phyloP scores from a whole-genome alignment of 768 basidiomycete species.

The Lepiota subincarnata region DNA sequence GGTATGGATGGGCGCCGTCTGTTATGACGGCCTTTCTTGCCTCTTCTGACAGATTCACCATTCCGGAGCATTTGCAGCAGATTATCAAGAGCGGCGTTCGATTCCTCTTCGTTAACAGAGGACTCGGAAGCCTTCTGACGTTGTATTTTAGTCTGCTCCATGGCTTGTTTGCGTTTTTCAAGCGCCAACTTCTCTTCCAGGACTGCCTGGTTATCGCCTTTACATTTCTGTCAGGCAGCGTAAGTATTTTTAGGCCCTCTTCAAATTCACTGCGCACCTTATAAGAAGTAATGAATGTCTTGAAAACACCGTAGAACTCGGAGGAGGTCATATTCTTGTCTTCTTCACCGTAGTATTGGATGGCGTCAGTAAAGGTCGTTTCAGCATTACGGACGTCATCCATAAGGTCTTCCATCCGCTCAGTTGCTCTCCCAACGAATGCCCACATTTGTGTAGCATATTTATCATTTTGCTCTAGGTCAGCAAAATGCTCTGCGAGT shows the following conservation, averaged over 20 bases:
- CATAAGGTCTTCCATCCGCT: conserved; percentile 74
- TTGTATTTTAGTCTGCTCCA: conserved; percentile 57
- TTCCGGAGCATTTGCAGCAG: conserved; percentile 68
- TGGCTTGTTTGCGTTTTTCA: conserved; percentile 66
- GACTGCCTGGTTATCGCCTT: conserved; percentile 67
- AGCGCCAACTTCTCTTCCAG: conserved; percentile 66
- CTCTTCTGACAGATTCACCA: conserved; percentile 61
- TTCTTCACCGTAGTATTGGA: conserved; percentile 92
- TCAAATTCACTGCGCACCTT: conserved; percentile 42
- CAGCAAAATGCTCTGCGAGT: conserved; percentile 73
- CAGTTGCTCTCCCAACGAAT: conserved; percentile 74
- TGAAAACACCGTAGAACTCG: conserved; percentile 96
- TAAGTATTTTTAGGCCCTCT: background rate
- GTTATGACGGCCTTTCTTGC: conserved; percentile 45
- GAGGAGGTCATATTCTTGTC: conserved; percentile 79
- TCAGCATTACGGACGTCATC: conserved; percentile 89
- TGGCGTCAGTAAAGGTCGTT: conserved; percentile 76
- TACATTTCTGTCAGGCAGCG: conserved; percentile 69
- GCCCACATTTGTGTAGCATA: conserved; percentile 92
- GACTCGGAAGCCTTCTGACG: conserved; percentile 47
- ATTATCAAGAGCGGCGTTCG: conserved; percentile 62
- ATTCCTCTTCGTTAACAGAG: conserved; percentile 37
- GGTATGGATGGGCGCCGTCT: conserved; percentile 25
- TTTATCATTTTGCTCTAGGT: conserved; percentile 64
- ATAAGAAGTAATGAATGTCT: conserved; percentile 94